Conservation (phyloP, 345 rosid genomes). For the Aegle marmelos region DNA sequence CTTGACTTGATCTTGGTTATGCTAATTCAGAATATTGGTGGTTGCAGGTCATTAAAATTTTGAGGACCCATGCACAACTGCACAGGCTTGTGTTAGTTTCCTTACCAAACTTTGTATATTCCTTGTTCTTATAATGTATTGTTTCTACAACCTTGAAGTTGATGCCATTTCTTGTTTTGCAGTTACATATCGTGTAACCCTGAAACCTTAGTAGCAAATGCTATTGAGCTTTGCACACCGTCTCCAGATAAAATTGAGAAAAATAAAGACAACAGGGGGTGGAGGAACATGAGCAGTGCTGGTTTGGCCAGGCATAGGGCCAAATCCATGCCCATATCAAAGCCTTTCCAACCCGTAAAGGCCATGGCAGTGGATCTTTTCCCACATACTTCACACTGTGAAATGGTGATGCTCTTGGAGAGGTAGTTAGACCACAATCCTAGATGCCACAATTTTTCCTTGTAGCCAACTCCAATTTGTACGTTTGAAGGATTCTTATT, state of each 20-base stretch:
- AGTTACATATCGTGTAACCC: slow-evolving; percentile 98
- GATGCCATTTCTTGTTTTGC: slow-evolving; percentile 8
- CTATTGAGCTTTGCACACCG: slow-evolving; percentile 91
- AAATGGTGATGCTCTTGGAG: slow-evolving; percentile 92
- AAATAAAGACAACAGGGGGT: slow-evolving; percentile 51
- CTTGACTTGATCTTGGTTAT: not conserved
- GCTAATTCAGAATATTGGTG: not conserved
- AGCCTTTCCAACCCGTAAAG: slow-evolving; percentile 84
- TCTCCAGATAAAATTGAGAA: slow-evolving; percentile 60
- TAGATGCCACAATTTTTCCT: not conserved
- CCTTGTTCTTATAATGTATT: not conserved
- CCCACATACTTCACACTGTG: slow-evolving; percentile 92
- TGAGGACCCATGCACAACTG: slow-evolving; percentile 70
- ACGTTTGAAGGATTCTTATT: not conserved
- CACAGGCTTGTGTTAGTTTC: slow-evolving; percentile 80
- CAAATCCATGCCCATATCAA: slow-evolving; percentile 87
- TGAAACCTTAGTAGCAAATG: slow-evolving; percentile 83
- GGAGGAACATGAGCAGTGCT: slow-evolving; percentile 75
- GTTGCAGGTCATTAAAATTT: slow-evolving; percentile 71
- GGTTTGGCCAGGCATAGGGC: slow-evolving; percentile 84
- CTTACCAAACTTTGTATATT: slow-evolving; percentile 1
- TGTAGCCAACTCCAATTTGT: not conserved
- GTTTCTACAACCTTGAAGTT: not conserved
- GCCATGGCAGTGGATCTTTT: slow-evolving; percentile 98
- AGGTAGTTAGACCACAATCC: slow-evolving; percentile 31